A percentile compares a stretch with the other conserved stretches of the same genome.
Evolutionary conservation across 257 asterid species (phyloP).

Genomic region (Capsicum chinense): DNA sequence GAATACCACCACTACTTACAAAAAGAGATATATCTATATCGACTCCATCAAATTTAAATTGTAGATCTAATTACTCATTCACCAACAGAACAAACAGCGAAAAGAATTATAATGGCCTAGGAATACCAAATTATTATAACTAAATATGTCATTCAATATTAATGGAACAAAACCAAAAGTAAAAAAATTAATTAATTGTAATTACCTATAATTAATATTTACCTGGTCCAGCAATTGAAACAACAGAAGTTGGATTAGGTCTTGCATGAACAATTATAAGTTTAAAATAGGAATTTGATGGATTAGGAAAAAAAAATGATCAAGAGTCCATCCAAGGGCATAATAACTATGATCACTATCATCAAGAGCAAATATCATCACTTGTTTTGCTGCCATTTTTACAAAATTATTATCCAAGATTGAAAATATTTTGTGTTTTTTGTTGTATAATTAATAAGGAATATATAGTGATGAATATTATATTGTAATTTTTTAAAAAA

Average conservation of each 20-base stretch:
- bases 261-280: conserved; percentile 44
- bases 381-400: conserved; percentile 34
- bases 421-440: background rate
- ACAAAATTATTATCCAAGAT: background rate
- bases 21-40: background rate
- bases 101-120: background rate
- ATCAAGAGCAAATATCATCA: conserved; percentile 47
- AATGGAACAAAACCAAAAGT: background rate
- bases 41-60: background rate
- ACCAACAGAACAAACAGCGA: background rate
- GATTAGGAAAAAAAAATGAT: conserved; percentile 36
- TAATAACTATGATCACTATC: conserved; percentile 52
- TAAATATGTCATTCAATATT: background rate
- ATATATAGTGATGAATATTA: background rate
- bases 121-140: background rate
- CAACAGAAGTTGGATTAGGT: conserved; percentile 35
- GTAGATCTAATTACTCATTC: background rate
- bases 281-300: conserved; percentile 34
- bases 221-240: conserved; percentile 51
- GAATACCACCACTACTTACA: background rate
- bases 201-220: too few relatives aligned
- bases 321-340: conserved; percentile 50
- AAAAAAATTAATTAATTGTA: too few relatives aligned
- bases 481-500: background rate
- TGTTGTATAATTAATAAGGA: background rate